Base-by-base conservation (phyloP, 2,329 filamentous ascomycete species). In the Trichoderma sp. region DNA sequence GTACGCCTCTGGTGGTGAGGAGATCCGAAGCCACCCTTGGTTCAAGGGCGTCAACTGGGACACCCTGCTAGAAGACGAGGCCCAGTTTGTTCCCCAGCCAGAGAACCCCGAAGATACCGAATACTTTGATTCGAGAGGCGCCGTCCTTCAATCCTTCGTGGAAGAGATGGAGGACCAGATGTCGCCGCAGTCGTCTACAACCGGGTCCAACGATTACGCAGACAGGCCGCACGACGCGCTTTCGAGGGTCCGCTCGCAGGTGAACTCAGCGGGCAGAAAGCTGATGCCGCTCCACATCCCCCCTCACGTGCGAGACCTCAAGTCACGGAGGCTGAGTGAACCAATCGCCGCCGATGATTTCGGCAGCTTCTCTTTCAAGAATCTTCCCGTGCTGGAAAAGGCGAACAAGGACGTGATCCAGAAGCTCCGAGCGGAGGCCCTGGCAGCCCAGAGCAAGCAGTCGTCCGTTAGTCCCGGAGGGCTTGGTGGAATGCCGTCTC, bases 351-450 rank as follows among this genome's bases (percentile, higher is more conserved):
- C 89, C 0, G 95, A 99, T 75, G 96, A 99, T 74, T 99, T 99
- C 81, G 95, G 95, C 39, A 93, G 88, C 68, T 99, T 99, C 77
- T 88, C 92, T 45, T 99, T 97, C 83, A 99, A 99, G 80, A 99
- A 99, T 72, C 80, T 99, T 56, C 93, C 94, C 0, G 94, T 98
- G 21, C 83, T 99, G 19, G 95, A 98, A 72, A 98, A 97, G 77
- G 95, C 95, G 63, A 99, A 99, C 78, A 99, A 99, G 75, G 95
- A 99, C 72, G 93, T 98, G 34, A 97, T 99, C 39, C 93, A 98
- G 72, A 98, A 98, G 76, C 82, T 99, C 65, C 89, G 93, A 12
- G 92, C 93, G 24, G 93, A 98, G 76, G 93, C 95, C 3, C 84
- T 97, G 79, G 93, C 86, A 3, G 78, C 82, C 2, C 86, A 88